Evolutionary conservation across 345 rosid species (phyloP), one percentile per base, ranked within the genome.

Genomic region (Brassica juncea): DNA sequence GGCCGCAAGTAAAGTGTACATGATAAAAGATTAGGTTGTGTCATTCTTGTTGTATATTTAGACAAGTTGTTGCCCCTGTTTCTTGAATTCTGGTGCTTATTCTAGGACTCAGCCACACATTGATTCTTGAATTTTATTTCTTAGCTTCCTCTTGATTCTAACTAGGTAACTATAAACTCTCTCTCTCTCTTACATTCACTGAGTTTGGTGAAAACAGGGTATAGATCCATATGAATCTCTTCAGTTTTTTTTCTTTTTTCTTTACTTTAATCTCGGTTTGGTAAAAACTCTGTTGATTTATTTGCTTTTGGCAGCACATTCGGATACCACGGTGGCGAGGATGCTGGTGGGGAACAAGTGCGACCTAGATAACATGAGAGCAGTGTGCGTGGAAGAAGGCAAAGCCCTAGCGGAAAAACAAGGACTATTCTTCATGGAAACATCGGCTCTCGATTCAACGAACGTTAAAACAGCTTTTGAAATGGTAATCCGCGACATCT

Each of bases 291-390:
- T 47, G 19, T 28, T 70, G 72, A 63, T 8, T 65, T 39, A 15
- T 63, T 28, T 62, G 0, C 11, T 11, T 68, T 8, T 3, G 73
- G 81, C 86, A 90, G 92, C 90, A 77, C 94, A 90, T 81, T 90
- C 94, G 12, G 94, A 88, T 54, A 84, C 90, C 54, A 87, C 89
- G 0, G 89, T 87, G 25, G 96, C 89, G 14, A 92, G 75, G 84
- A 94, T 92, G 94, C 86, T 94, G 9, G 94, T 94, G 4, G 98
- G 98, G 19, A 94, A 94, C 87, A 94, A 94, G 75, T 85, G 92
- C 34, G 98, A 94, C 80, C 75, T 94, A 66, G 93, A 86, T 57
- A 88, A 39, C 73, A 86, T 89, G 21, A 84, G 96, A 77, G 90
- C 90, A 9, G 94, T 94, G 67, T 86, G 86, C 15, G 77, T 83